Conservation (phyloP, 148 eudicot genomes). For the Cornus florida region DNA sequence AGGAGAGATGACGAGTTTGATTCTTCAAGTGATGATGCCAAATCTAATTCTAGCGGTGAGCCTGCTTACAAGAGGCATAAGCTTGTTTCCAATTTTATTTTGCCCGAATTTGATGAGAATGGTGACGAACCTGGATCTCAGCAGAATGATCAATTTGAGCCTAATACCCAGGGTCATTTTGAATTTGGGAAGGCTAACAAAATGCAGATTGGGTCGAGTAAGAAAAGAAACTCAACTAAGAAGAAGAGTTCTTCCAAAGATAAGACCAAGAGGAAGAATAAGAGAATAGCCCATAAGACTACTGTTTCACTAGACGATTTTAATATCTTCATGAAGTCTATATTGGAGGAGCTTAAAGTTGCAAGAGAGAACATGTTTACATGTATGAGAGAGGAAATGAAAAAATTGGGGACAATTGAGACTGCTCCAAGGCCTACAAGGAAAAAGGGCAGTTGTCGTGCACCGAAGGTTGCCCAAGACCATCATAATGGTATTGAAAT, state of each 20-base stretch:
- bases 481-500: neutral
- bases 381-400: conserved; percentile 48
- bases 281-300: conserved; percentile 1
- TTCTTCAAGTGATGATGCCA: conserved; percentile 53
- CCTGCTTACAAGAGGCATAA: conserved; percentile 38
- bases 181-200: conserved; percentile 9
- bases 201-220: conserved; percentile 1
- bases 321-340: conserved; percentile 34
- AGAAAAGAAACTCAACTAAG: conserved; percentile 7
- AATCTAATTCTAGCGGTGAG: conserved; percentile 35
- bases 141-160: conserved; percentile 2
- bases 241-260: conserved; percentile 10
- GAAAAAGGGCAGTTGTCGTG: conserved; percentile 9
- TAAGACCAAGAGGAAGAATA: conserved; percentile 11
- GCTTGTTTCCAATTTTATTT: conserved; percentile 19
- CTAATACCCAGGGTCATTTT: neutral
- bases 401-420: conserved; percentile 18
- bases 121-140: conserved; percentile 17
- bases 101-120: conserved; percentile 29
- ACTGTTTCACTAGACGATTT: conserved; percentile 32
- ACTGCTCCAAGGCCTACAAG: conserved; percentile 17
- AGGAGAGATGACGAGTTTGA: conserved; percentile 44
- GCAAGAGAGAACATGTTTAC: conserved; percentile 51
- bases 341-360: conserved; percentile 44
- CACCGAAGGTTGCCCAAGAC: neutral